phyloP scores from a whole-genome alignment of 2,329 filamentous ascomycete species.

The Alternaria postmessia region DNA sequence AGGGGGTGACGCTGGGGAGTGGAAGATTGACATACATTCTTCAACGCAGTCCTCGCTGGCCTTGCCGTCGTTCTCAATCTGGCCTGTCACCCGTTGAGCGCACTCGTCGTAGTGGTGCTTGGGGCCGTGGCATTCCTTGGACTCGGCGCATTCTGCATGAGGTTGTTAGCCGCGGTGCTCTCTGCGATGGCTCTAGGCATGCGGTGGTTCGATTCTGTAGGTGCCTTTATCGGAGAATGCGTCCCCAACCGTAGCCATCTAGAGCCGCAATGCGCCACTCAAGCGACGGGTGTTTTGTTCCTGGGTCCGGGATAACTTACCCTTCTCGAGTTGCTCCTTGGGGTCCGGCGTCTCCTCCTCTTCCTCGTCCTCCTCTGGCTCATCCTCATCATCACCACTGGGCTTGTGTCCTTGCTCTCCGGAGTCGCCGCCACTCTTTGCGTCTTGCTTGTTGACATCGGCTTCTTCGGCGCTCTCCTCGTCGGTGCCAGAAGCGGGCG shows the following conservation, averaged over 20 bases:
- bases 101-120: slow-evolving; percentile 99
- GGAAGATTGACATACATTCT: slow-evolving; percentile 78
- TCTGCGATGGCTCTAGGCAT: background rate
- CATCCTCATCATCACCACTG: slow-evolving; percentile 60
- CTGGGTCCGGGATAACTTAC: slow-evolving; percentile 65
- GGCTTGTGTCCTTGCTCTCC: slow-evolving; percentile 60
- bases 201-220: background rate
- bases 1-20: background rate
- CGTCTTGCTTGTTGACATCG: slow-evolving; percentile 55
- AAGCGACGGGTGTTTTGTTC: background rate
- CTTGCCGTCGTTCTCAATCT: slow-evolving; percentile 75
- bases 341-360: slow-evolving; percentile 84
- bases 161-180: slow-evolving; percentile 28
- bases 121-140: slow-evolving; percentile 80
- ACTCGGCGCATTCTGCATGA: slow-evolving; percentile 82
- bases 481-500: slow-evolving; percentile 53
- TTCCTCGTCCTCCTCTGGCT: slow-evolving; percentile 82
- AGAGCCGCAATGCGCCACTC: background rate
- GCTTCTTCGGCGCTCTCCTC: slow-evolving; percentile 54
- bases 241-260: no score
- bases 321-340: slow-evolving; percentile 89
- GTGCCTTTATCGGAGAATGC: background rate
- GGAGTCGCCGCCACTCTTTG: slow-evolving; percentile 51
- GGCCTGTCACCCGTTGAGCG: slow-evolving; percentile 84
- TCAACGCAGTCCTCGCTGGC: slow-evolving; percentile 96